Evolutionary conservation across 768 basidiomycete genomes (phyloP).

Genomic region (Gloeophyllum trabeum): DNA sequence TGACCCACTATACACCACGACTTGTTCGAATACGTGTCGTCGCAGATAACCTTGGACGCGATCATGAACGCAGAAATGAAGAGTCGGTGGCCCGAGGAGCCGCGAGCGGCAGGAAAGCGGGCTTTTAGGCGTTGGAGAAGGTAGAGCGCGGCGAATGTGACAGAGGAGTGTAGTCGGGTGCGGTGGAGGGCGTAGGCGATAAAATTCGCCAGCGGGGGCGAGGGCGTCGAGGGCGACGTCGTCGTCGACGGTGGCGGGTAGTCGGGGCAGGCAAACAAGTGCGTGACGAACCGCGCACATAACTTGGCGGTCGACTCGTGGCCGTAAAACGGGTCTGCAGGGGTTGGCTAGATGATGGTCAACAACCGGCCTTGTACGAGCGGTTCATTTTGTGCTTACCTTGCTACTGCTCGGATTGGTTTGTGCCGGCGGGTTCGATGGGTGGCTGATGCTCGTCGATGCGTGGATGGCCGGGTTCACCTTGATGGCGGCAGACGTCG

Average conservation of each 20-base stretch:
- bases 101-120: slow-evolving; percentile 85
- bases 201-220: slow-evolving; percentile 61
- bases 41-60: slow-evolving; percentile 63
- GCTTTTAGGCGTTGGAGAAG: slow-evolving; percentile 78
- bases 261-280: slow-evolving; percentile 82
- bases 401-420: too few species aligned
- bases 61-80: slow-evolving; percentile 95
- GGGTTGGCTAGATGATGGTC: slow-evolving; percentile 4
- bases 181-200: slow-evolving; percentile 85
- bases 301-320: slow-evolving; percentile 64
- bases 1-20: slow-evolving; percentile 56
- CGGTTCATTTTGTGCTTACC: too few species aligned
- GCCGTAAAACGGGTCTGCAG: slow-evolving; percentile 55
- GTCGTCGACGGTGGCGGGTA: slow-evolving; percentile 50
- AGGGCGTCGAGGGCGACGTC: slow-evolving; percentile 42
- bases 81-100: slow-evolving; percentile 81
- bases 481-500: not conserved
- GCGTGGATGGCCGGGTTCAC: not conserved
- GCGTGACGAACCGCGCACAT: slow-evolving; percentile 71
- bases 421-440: too few species aligned
- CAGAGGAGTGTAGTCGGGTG: slow-evolving; percentile 47
- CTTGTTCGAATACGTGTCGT: slow-evolving; percentile 63
- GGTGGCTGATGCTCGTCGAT: too few species aligned
- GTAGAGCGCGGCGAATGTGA: slow-evolving; percentile 53
- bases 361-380: too few species aligned